These are phyloP conservation scores for Pichia sp. DNA, from an alignment of 1,139 yeast genomes.

Conservation along the genomic window DNA sequence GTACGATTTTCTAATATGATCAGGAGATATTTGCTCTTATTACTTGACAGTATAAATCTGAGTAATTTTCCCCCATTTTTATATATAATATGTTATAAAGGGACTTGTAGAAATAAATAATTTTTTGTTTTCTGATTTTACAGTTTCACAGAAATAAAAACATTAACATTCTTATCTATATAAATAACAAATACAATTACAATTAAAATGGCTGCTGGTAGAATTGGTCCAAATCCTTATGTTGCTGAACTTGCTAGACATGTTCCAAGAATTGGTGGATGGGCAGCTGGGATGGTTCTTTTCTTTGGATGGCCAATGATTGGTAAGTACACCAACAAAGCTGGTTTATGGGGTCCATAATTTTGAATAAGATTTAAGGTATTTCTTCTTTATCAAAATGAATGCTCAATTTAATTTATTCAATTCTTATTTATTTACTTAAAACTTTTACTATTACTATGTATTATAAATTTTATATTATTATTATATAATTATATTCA, in stretches of 20 bases:
- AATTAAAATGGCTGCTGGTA: conserved; percentile 18
- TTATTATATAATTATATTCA: no score
- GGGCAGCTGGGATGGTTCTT: conserved; percentile 20
- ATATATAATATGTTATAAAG: no score
- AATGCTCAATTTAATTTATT: neutral
- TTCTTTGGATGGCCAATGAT: conserved; percentile 27
- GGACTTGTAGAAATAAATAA: no score
- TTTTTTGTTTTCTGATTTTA: no score
- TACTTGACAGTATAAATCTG: no score
- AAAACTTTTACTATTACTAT: no score
- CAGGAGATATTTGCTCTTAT: no score
- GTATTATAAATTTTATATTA: neutral
- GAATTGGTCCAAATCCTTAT: conserved; percentile 29
- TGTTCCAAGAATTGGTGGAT: conserved; percentile 21
- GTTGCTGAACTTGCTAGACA: conserved; percentile 20
- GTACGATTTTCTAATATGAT: no score
- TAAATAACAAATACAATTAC: neutral
- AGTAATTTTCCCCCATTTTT: no score
- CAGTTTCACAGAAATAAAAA: no score
- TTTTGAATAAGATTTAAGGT: neutral
- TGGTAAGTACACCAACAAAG: conserved; percentile 17
- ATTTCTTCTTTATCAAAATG: neutral
- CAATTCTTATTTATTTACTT: no score
- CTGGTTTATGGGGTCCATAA: conserved; percentile 21
- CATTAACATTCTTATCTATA: no score